Base-by-base conservation (phyloP, 1,284 basidiomycete species). In the Naganishia liquefaciens region DNA sequence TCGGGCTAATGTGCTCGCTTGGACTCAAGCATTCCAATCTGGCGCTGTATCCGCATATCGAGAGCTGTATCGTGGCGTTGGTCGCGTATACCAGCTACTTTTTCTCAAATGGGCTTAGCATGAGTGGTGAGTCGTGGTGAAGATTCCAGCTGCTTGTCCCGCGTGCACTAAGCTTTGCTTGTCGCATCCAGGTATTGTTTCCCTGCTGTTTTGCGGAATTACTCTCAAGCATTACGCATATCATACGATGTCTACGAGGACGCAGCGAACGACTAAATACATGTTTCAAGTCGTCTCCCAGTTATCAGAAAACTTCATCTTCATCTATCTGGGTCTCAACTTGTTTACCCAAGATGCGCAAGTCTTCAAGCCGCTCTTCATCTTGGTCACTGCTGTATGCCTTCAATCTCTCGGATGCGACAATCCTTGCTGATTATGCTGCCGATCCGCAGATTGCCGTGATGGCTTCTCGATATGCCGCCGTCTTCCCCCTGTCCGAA, bases 151-250 rank as follows among this genome's bases (percentile, higher is more conserved):
- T 15, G 11, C n/a, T 21, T 23, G 33, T 3, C 13, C 6, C 19
- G 9, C 2, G 5, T 17, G 13, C 28, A 19, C 17, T 28, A 23
- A 28, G 50, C 43, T 52, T 7, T 7, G 23, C 33, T 13, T 33
- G 15, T 21, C n/a, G 49, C 27, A 17, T 27, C 21, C 33, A 82
- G 82, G 96, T 54, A 98, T 99, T 79, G 95, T 99, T 46, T 97
- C 94, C 0, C 86, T 99, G 33, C 86, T 99, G 40, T 98, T 99
- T 82, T 99, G 95, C 77, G 95, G 95, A 67, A 97, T 99, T 79
- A 99, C 95, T 0, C 85, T 99, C 73, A 99, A 99, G 79, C 96
- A 99, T 77, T 99, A 99, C 74, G 95, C 95, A 3, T 98, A 97
- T 77, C 94, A 98, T 81, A 99, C 92, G 64, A 99, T 99, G 95